Evolutionary conservation across 2,329 filamentous ascomycete species (phyloP).

Genomic region (Xylaria sp.): DNA sequence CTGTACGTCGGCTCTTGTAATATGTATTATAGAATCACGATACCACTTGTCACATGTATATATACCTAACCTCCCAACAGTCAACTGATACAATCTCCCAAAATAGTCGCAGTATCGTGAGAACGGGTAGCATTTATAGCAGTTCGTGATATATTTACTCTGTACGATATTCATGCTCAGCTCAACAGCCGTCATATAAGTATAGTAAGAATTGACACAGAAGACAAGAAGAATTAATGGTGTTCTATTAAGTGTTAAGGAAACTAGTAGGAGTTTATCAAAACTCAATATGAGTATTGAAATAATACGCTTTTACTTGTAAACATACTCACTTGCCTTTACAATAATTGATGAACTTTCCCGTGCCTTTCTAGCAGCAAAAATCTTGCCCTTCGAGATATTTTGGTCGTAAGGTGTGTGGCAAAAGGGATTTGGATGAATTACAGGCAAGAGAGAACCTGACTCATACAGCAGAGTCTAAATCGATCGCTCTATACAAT

Average conservation of each 20-base stretch:
- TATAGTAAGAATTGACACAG: not conserved
- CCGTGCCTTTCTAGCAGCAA: not conserved
- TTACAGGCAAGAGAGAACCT: not conserved
- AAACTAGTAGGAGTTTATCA: not conserved
- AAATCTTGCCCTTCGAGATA: not conserved
- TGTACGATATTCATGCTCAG: not conserved
- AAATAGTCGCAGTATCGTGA: not conserved
- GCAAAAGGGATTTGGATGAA: not conserved
- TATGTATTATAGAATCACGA: conserved; percentile 29
- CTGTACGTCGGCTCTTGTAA: conserved; percentile 21
- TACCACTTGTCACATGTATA: conserved; percentile 19
- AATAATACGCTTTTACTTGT: not conserved
- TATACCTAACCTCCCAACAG: not conserved
- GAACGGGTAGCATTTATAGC: not conserved
- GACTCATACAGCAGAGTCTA: not conserved
- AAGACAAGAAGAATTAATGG: not conserved
- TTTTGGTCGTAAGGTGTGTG: too few relatives aligned
- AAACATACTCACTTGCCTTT: not conserved
- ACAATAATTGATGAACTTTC: not conserved
- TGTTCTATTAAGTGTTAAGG: not conserved
- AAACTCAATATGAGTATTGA: not conserved
- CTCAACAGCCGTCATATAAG: not conserved
- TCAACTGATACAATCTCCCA: not conserved
- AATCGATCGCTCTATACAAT: not conserved
- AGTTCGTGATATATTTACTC: not conserved